Percentiles rank a stretch among this genome's conserved stretches.
Evolutionary conservation across 2,329 filamentous ascomycete species (phyloP).

Genomic region (Leptographium lundbergii): DNA sequence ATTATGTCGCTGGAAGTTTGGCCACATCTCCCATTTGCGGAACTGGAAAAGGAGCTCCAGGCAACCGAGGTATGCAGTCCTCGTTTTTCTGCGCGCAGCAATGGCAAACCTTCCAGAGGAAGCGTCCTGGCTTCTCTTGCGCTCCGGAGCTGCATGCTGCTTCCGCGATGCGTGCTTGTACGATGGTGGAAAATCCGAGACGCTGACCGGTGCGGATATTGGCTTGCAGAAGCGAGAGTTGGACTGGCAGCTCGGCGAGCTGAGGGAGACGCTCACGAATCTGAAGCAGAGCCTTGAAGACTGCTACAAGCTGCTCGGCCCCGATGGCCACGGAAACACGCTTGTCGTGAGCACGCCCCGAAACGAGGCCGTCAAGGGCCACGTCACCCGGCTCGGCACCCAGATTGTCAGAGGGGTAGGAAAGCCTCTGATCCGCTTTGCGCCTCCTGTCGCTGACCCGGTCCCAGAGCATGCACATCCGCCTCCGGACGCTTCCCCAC

Average conservation of each 20-base stretch:
- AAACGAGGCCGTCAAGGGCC: constrained; percentile 84
- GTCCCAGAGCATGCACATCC: constrained; percentile 58
- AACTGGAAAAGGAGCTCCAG: constrained; percentile 37
- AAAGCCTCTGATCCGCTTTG: neutral
- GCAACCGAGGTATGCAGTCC: constrained; percentile 32
- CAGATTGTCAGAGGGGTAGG: constrained; percentile 79
- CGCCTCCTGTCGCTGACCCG: neutral
- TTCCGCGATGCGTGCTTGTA: neutral
- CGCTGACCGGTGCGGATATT: constrained; percentile 17
- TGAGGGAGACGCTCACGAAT: constrained; percentile 33
- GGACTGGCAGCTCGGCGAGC: constrained; percentile 39
- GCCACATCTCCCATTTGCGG: constrained; percentile 37
- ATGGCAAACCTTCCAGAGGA: neutral
- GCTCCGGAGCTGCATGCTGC: neutral
- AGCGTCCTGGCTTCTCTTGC: neutral
- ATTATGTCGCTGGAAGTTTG: constrained; percentile 47
- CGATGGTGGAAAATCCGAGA: neutral
- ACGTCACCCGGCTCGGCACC: constrained; percentile 81
- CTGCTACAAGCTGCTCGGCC: constrained; percentile 76
- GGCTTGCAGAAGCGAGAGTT: constrained; percentile 35
- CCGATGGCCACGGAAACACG: constrained; percentile 74
- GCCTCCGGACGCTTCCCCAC: constrained; percentile 53
- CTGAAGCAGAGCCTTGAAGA: constrained; percentile 64
- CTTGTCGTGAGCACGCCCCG: constrained; percentile 78
- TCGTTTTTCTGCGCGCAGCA: neutral